Conservation (phyloP, 371 early-diverging fungal species). For the Mucor plumbeus region DNA sequence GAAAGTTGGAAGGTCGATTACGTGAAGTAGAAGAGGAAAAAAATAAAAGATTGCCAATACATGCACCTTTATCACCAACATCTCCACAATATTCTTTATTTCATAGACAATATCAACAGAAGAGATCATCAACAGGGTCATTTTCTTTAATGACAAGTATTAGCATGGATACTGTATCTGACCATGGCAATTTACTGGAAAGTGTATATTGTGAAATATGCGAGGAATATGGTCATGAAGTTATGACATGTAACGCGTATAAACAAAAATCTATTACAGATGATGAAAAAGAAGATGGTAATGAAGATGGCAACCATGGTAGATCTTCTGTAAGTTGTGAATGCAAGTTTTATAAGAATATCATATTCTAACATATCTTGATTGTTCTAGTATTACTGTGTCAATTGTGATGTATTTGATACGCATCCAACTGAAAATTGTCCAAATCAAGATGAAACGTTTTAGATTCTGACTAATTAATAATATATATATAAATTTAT, state of each 20-base stretch:
- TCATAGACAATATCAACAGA: conserved; percentile 3
- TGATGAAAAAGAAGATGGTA: neutral
- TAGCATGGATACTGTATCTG: conserved; percentile 11
- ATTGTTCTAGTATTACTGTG: conserved; percentile 51
- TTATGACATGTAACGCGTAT: conserved; percentile 57
- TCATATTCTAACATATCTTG: neutral
- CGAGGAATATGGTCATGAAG: conserved; percentile 62
- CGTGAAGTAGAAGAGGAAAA: conserved; percentile 15
- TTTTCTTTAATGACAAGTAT: conserved; percentile 13
- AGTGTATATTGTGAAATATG: conserved; percentile 64
- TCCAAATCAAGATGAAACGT: conserved; percentile 70
- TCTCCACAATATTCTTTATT: conserved; percentile 9
- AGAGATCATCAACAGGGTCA: neutral
- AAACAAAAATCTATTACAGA: conserved; percentile 14
- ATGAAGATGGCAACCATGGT: neutral
- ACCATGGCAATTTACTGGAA: neutral
- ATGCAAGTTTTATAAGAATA: neutral
- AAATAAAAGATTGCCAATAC: neutral
- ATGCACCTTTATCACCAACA: conserved; percentile 21
- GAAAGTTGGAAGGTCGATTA: conserved; percentile 36
- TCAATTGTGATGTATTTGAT: conserved; percentile 73
- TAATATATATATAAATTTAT: neutral
- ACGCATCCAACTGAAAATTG: conserved; percentile 71
- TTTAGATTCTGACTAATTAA: conserved; percentile 31
- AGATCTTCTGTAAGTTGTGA: conserved; percentile 19